Evolutionary conservation across 2,329 filamentous ascomycete genomes (phyloP).

Genomic region (Decorospora gaudefroyi): DNA sequence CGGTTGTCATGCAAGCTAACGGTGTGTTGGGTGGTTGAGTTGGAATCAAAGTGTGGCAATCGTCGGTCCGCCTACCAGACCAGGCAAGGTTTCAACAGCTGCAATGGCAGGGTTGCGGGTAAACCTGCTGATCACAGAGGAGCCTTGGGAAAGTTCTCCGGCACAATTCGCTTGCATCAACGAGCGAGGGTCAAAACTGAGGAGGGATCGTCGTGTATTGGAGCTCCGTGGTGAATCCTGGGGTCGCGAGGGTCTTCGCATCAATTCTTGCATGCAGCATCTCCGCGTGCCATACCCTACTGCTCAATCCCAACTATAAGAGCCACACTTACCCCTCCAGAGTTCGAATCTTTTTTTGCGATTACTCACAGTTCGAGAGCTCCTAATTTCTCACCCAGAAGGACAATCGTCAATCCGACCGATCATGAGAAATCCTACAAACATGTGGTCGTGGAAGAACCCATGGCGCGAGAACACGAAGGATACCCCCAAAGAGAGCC

Average conservation of each 20-base stretch:
- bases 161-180: conserved; percentile 1
- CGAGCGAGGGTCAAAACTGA: background rate
- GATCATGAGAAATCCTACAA: background rate
- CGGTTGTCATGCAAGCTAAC: background rate
- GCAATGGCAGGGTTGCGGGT: conserved; percentile 3
- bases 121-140: conserved; percentile 3
- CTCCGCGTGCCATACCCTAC: conserved; percentile 12
- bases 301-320: conserved; percentile 8
- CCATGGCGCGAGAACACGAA: conserved; percentile 55
- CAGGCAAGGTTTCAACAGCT: conserved; percentile 4
- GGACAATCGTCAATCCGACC: background rate
- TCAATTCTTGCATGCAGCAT: background rate
- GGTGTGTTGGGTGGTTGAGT: background rate
- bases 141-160: conserved; percentile 7
- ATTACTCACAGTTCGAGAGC: conserved; percentile 6
- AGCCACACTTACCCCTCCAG: background rate
- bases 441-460: conserved; percentile 38
- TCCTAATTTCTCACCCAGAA: conserved; percentile 1
- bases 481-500: conserved; percentile 68
- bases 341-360: background rate
- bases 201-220: conserved; percentile 6
- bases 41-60: conserved; percentile 6
- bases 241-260: conserved; percentile 3
- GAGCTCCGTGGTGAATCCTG: conserved; percentile 4
- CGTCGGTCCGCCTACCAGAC: conserved; percentile 4